Evolutionary conservation across 1,284 basidiomycete genomes (phyloP).

Genomic region (Malassezia brasiliensis): DNA sequence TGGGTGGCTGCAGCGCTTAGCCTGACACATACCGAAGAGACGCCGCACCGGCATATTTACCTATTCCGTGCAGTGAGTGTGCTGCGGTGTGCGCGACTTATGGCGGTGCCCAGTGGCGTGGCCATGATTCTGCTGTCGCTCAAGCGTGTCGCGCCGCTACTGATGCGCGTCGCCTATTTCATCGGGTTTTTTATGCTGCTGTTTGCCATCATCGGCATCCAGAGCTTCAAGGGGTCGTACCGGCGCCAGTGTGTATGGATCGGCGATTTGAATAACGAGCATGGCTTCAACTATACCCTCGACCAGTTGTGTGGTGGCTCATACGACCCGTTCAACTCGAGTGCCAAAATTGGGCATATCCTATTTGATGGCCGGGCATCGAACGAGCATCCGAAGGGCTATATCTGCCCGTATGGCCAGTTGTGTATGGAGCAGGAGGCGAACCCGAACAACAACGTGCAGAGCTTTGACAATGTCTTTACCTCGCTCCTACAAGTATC

Average conservation of each 20-base stretch:
- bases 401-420: conserved; percentile 44
- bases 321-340: conserved; percentile 15
- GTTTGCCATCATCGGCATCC: conserved; percentile 57
- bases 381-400: conserved; percentile 31
- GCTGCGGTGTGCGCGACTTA: conserved; percentile 67
- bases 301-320: conserved; percentile 42
- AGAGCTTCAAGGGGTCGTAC: conserved; percentile 45
- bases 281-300: conserved; percentile 31
- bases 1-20: conserved; percentile 68
- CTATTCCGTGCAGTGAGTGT: conserved; percentile 84
- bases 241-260: conserved; percentile 43
- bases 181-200: conserved; percentile 78
- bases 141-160: conserved; percentile 76
- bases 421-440: conserved; percentile 40
- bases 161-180: conserved; percentile 81
- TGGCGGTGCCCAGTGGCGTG: conserved; percentile 87
- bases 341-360: conserved; percentile 16
- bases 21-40: conserved; percentile 58
- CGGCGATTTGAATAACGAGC: conserved; percentile 28
- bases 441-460: conserved; percentile 63
- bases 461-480: conserved; percentile 86
- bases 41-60: conserved; percentile 62
- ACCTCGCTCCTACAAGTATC: conserved; percentile 72
- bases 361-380: neutral
- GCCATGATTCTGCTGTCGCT: conserved; percentile 83